phyloP scores from a whole-genome alignment of 2,329 filamentous ascomycete species.

The Verticillium nubilum region DNA sequence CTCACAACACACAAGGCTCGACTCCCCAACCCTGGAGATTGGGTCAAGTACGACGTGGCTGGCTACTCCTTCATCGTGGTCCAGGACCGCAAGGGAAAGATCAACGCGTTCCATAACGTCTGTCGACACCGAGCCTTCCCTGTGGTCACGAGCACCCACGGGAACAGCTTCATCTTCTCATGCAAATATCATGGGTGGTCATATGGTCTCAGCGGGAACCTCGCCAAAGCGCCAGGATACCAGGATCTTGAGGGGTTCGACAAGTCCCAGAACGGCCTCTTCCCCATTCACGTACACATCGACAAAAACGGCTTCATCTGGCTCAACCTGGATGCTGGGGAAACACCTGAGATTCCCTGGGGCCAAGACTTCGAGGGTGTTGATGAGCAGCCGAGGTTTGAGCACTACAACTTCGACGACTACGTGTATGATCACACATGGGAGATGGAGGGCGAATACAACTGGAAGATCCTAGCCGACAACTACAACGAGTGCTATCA shows the following conservation, averaged over 20 bases:
- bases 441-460: constrained; percentile 51
- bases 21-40: constrained; percentile 48
- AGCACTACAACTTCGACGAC: constrained; percentile 40
- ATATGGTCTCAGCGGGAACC: constrained; percentile 49
- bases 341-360: constrained; percentile 42
- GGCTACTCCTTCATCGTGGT: constrained; percentile 51
- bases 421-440: constrained; percentile 53
- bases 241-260: constrained; percentile 51
- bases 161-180: constrained; percentile 45
- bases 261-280: constrained; percentile 48
- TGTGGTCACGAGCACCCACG: constrained; percentile 44
- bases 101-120: constrained; percentile 58
- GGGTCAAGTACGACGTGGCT: constrained; percentile 48
- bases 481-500: constrained; percentile 66
- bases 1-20: constrained; percentile 48
- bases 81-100: constrained; percentile 41
- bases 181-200: constrained; percentile 62
- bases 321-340: constrained; percentile 47
- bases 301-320: constrained; percentile 52
- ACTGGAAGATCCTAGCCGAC: constrained; percentile 57
- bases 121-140: constrained; percentile 58
- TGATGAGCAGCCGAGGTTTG: constrained; percentile 38
- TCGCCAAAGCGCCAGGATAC: constrained; percentile 56
- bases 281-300: constrained; percentile 48
- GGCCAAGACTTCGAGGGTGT: constrained; percentile 43